phyloP scores from a whole-genome alignment of 129 eudicot species.

The Chrysanthemum lavandulifolium region DNA sequence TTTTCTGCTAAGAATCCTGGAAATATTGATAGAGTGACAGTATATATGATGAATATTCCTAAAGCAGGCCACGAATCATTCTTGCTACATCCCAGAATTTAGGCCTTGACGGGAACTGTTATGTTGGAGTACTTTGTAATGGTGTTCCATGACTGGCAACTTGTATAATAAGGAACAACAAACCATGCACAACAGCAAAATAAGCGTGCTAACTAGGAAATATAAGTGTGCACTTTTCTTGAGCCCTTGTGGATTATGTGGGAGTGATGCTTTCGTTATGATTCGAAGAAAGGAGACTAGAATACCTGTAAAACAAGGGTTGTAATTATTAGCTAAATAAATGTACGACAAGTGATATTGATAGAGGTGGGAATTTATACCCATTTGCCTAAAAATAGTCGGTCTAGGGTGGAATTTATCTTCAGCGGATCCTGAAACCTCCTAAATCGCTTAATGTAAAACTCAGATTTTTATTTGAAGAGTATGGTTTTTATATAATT shows the following conservation, averaged over 20 bases:
- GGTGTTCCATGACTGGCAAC: slow-evolving; percentile 66
- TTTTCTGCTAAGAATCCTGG: slow-evolving; percentile 84
- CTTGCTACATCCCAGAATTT: slow-evolving; percentile 49
- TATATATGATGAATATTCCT: slow-evolving; percentile 61
- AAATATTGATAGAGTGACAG: slow-evolving; percentile 72
- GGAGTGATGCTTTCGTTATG: slow-evolving; percentile 77
- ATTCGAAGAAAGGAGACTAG: slow-evolving; percentile 59
- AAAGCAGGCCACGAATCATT: slow-evolving; percentile 61
- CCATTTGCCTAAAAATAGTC: too few species aligned
- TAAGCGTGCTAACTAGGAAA: slow-evolving; percentile 55
- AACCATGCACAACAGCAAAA: slow-evolving; percentile 56
- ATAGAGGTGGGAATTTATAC: too few species aligned
- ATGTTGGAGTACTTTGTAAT: slow-evolving; percentile 40
- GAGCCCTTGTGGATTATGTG: slow-evolving; percentile 73
- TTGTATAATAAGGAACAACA: slow-evolving; percentile 56
- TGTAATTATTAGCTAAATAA: background rate
- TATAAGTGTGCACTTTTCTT: slow-evolving; percentile 70
- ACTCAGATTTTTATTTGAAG: too few species aligned
- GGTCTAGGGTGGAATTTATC: too few species aligned
- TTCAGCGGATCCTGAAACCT: too few species aligned
- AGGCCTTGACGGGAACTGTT: slow-evolving; percentile 34
- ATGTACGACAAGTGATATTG: too few species aligned
- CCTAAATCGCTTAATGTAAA: too few species aligned
- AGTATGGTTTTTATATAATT: too few species aligned
- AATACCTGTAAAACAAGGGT: slow-evolving; percentile 44